phyloP scores from a whole-genome alignment of 306 rosid species.

The Sechiopsis laciniata region DNA sequence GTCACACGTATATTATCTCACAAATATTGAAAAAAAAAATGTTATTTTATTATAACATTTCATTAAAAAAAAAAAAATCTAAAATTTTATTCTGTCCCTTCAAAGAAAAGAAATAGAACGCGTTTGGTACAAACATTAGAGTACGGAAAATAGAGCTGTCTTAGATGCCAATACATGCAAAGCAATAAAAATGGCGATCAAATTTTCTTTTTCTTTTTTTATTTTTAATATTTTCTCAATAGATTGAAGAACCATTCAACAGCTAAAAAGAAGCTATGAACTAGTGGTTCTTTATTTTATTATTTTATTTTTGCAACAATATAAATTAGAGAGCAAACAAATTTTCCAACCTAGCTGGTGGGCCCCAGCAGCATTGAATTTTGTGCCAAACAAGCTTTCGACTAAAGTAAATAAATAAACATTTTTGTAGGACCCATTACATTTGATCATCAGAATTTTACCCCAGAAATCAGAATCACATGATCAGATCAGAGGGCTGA shows the following conservation, averaged over 20 bases:
- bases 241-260: not conserved
- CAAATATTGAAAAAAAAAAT: no score
- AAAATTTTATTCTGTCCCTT: not conserved
- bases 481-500: no score
- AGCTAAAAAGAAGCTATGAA: not conserved
- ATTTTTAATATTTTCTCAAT: not conserved
- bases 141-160: not conserved
- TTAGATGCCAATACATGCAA: constrained; percentile 1
- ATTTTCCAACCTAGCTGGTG: constrained; percentile 7
- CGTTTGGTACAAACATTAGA: no score
- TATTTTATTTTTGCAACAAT: not conserved
- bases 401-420: not conserved
- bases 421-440: constrained; percentile 2
- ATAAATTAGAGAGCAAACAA: not conserved
- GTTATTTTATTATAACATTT: no score
- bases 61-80: not conserved
- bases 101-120: not conserved
- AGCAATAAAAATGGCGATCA: not conserved
- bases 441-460: not conserved
- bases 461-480: no score
- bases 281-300: no score
- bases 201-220: not conserved
- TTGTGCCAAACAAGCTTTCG: constrained; percentile 7
- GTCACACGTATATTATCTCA: no score
- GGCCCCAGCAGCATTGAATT: not conserved